Evolutionary conservation across 768 basidiomycete species (phyloP), one percentile per base, ranked within the genome.

Genomic region (Mycena filopes): DNA sequence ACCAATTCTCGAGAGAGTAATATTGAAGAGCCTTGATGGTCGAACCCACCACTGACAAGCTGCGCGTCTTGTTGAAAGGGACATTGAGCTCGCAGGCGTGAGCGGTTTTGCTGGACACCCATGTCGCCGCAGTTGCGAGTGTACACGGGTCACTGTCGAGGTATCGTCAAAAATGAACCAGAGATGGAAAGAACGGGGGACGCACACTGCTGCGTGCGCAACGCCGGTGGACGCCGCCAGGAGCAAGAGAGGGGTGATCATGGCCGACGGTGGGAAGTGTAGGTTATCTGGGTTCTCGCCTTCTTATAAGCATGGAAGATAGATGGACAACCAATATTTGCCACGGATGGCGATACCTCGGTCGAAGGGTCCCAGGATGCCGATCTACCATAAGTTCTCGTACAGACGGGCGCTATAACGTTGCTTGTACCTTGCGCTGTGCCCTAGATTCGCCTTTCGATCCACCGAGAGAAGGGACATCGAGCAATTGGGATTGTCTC

Each of bases 31-130:
- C 21, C 51, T 65, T 64, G 25, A 68, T 55, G 6, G 43, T 43
- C 48, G 67, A 68, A 20, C 65, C 57, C 13, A 68, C 25, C 2
- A 67, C 61, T 16, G 61, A 26, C 46, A 57, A 16, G n/a, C 66
- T 67, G 2, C 66, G 60, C 18, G 66, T 42, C 45, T 67, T 57
- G 50, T 67, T 47, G 46, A 67, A 67, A 2, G 66, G 66, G 33
- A 67, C 66, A 36, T 57, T 62, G 12, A 67, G 42, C 56, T 67
- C 66, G 28, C 66, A 67, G 11, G 66, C 60, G 48, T 67, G 66
- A 7, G 60, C 66, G 1, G 58, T 40, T 31, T 53, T 41, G 50
- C 66, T 67, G 15, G 66, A 58, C 29, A 67, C 66, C 66, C 66
- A 67, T 25, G 66, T 63, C 2, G 66, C 55, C 29, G 60, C 60